Evolutionary conservation across 768 basidiomycete genomes (phyloP).

Genomic region (Coprinopsis marcescibilis): DNA sequence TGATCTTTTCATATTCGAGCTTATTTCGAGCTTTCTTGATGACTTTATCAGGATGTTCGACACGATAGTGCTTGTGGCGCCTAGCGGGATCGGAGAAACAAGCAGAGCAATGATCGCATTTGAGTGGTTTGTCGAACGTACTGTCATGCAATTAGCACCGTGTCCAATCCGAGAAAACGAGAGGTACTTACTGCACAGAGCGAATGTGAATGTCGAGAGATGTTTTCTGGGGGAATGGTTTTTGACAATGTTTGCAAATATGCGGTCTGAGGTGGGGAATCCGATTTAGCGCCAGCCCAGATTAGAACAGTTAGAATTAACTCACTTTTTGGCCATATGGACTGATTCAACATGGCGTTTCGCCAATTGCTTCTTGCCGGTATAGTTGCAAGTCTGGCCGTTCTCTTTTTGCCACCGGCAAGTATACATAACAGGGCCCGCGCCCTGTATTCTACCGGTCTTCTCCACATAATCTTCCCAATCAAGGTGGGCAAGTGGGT

Average conservation of each 20-base stretch:
- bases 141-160: slow-evolving; percentile 24
- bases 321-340: slow-evolving; percentile 57
- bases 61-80: slow-evolving; percentile 38
- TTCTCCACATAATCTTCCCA: slow-evolving; percentile 14
- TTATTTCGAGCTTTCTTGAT: slow-evolving; percentile 9
- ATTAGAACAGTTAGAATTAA: background rate
- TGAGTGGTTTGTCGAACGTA: slow-evolving; percentile 50
- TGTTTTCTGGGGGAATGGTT: slow-evolving; percentile 54
- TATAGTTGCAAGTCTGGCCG: slow-evolving; percentile 14
- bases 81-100: slow-evolving; percentile 63
- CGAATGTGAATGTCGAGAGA: slow-evolving; percentile 49
- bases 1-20: slow-evolving; percentile 5
- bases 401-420: slow-evolving; percentile 11
- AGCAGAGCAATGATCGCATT: slow-evolving; percentile 43
- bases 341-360: slow-evolving; percentile 63
- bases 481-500: background rate
- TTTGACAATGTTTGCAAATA: slow-evolving; percentile 44
- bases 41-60: slow-evolving; percentile 9
- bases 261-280: slow-evolving; percentile 34
- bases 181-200: slow-evolving; percentile 38
- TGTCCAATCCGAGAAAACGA: background rate
- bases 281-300: background rate
- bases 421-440: slow-evolving; percentile 8
- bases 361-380: slow-evolving; percentile 48
- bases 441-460: slow-evolving; percentile 3